Base-by-base conservation (phyloP, 1,139 yeast species). In the Tardiomyces digboiensis region DNA sequence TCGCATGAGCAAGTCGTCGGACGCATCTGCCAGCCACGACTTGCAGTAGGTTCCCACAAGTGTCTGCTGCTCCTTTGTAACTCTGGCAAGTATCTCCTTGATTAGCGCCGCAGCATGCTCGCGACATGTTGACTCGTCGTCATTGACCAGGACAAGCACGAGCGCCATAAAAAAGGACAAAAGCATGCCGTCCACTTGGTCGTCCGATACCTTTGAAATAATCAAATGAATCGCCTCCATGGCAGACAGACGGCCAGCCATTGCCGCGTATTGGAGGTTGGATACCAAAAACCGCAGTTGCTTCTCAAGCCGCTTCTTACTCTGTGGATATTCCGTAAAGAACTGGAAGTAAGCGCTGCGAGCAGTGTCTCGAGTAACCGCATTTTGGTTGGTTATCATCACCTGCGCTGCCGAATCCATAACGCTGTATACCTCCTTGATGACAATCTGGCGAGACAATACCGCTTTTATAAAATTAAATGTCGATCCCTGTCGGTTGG, bases 251-350 rank as follows among this genome's bases (percentile, higher is more conserved):
- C 97, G 75, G 43, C 98, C 99, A 39, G 79, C 75, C 49, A 82
- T 82, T 4, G 95, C 81, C 13, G 95, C 91, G 59, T 93, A 93
- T 21, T 80, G 74, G 57, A 93, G 68, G 60, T 93, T 91, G 50
- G 78, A 78, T n/a, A 89, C 83, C 63, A 91, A 71, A 57, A 82
- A 81, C 51, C 82, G 80, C 64, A 89, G 80, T 55, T 86, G 95
- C 55, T 82, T 85, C 52, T 85, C 93, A 44, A 91, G 65, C 52
- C 88, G 77, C 5, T 93, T 89, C 57, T 81, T 76, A 26, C 97
- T 89, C 66, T 91, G 97, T 55, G 95, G 97, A 57, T 86, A 91
- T 56, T 88, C 96, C 82, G 89, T 84, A 56, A 91, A 67, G 56
- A 91, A 93, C 57, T 82, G 91, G 62, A 80, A 84, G 61, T 80